Conservation (phyloP, 2,329 filamentous ascomycete genomes). For the Diaporthe citrichinensis region DNA sequence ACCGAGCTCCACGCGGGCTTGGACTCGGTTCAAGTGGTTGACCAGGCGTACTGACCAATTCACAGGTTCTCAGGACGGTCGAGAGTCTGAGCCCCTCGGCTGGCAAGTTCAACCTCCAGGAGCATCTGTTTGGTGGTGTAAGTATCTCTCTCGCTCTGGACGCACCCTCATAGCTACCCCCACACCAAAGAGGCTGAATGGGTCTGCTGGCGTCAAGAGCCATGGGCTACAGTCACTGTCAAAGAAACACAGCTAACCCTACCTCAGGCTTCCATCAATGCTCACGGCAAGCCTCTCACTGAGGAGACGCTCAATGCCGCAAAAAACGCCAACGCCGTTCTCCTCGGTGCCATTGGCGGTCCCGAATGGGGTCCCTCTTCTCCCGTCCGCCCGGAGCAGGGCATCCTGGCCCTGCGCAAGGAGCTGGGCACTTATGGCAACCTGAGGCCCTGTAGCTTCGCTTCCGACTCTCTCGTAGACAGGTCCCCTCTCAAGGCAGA, state of each 20-base stretch:
- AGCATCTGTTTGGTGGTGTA: constrained; percentile 93
- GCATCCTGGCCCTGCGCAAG: constrained; percentile 90
- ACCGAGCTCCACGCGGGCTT: not conserved
- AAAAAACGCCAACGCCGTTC: constrained; percentile 88
- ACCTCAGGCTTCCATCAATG: constrained; percentile 86
- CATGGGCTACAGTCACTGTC: not conserved
- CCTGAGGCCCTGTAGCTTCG: constrained; percentile 96
- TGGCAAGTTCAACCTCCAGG: constrained; percentile 87
- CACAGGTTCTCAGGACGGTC: constrained; percentile 77
- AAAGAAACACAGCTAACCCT: constrained; percentile 10
- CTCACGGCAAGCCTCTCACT: constrained; percentile 82
- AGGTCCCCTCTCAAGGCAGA: constrained; percentile 88
- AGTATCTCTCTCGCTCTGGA: constrained; percentile 55
- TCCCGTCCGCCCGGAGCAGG: constrained; percentile 89
- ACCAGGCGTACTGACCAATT: constrained; percentile 7
- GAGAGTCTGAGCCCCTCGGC: constrained; percentile 79
- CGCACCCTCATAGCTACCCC: not conserved
- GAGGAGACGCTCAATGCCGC: constrained; percentile 86
- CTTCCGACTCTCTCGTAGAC: constrained; percentile 86
- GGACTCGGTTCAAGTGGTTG: constrained; percentile 10
- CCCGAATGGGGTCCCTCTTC: constrained; percentile 92
- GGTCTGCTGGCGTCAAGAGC: not conserved
- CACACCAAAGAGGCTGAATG: constrained; percentile 8
- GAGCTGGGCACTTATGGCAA: constrained; percentile 96
- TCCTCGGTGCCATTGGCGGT: constrained; percentile 95